Conservation (phyloP, 2,329 filamentous ascomycete species). For the Scedosporium boydii region DNA sequence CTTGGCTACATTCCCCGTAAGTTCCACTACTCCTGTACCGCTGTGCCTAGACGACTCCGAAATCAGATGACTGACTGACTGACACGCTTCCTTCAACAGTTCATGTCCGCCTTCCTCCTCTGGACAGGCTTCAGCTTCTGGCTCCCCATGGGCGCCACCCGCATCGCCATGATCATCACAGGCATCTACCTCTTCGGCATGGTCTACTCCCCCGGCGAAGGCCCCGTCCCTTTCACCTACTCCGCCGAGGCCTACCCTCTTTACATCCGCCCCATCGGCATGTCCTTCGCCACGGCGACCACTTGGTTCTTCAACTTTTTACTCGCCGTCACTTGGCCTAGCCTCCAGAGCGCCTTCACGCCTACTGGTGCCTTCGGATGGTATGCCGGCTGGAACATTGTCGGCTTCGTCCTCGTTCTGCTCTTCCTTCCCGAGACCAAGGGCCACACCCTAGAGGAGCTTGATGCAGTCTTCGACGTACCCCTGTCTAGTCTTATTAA, state of each 20-base stretch:
- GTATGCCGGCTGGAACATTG: conserved; percentile 38
- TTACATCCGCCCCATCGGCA: conserved; percentile 51
- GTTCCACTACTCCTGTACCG: background rate
- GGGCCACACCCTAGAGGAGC: conserved; percentile 33
- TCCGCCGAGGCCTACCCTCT: conserved; percentile 58
- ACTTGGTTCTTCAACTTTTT: conserved; percentile 36
- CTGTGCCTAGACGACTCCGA: background rate
- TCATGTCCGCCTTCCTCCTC: conserved; percentile 47
- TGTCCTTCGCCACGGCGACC: conserved; percentile 47
- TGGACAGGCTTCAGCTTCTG: conserved; percentile 38
- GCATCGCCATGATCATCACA: conserved; percentile 33
- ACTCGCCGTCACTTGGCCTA: conserved; percentile 36
- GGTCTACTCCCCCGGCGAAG: conserved; percentile 50
- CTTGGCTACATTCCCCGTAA: conserved; percentile 48
- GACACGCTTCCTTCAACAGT: conserved; percentile 6
- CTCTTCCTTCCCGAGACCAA: conserved; percentile 34
- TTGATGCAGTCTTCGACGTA: conserved; percentile 24
- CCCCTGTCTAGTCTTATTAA: background rate
- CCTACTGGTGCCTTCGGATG: conserved; percentile 38
- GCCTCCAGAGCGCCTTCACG: conserved; percentile 31
- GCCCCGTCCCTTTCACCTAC: conserved; percentile 56
- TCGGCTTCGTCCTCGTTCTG: conserved; percentile 33
- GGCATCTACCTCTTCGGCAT: conserved; percentile 41
- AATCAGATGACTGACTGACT: background rate
- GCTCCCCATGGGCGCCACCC: conserved; percentile 26